Base-by-base conservation (phyloP, 2,329 filamentous ascomycete genomes). In the Dothistroma pini region DNA sequence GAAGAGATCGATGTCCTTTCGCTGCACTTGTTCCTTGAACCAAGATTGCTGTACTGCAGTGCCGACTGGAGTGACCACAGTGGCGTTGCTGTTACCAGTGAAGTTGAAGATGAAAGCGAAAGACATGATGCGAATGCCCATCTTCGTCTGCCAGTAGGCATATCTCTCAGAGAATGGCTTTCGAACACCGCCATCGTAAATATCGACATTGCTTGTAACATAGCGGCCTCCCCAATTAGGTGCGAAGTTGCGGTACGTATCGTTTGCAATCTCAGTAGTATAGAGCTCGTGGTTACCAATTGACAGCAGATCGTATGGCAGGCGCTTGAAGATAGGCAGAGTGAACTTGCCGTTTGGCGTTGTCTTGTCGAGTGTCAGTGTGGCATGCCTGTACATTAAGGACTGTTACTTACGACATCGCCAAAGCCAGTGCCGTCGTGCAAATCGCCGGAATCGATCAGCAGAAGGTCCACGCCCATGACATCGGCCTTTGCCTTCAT, bases 201-300 rank as follows among this genome's bases (percentile, higher is more conserved):
- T 79, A 63, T 83, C 76, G 49, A 83, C 80, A 67, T 84, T 84
- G 70, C 79, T 81, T 1, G 81, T 82, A 22, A 84, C 69, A 63
- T 83, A 84, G 60, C 74, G 78, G 52, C 83, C 82, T 44, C 82
- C 70, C 72, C 85, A 89, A 61, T 81, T 79, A 58, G 80, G 81
- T 41, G 83, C 81, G 66, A 88, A 86, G 56, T 84, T 79, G 62
- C 77, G 77, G 69, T 86, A 84, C 10, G 84, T 83, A 68, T 88
- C 81, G 63, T 87, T 86, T 0, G 86, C 82, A 55, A 88, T 81
- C 32, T 84, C 81, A 10, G 82, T 81, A 10, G 86, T 79, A 69
- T 88, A 88, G 7, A 89, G 80, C 74, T 89, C 86, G 66, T 89
- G 86, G 69, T 89, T 88, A 2, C 84, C 82, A 59, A 83, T 82